Conservation (phyloP, 495 filamentous ascomycete species). For the Penicillium silybi region DNA sequence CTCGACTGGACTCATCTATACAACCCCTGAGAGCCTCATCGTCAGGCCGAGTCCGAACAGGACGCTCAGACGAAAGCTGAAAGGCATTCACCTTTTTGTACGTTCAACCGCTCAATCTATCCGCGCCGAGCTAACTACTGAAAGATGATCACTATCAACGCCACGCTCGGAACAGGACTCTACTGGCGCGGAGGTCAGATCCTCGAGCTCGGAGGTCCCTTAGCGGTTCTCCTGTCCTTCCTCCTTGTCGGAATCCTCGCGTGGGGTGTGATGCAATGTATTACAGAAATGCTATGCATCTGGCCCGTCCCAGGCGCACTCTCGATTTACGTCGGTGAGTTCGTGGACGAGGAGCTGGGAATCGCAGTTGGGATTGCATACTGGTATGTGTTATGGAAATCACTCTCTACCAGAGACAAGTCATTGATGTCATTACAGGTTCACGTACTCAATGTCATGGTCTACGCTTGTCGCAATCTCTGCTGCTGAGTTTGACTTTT, state of each 20-base stretch:
- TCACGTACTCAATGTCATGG: conserved; percentile 41
- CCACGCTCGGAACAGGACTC: conserved; percentile 45
- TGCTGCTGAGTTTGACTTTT: conserved; percentile 37
- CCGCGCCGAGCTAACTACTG: too few relatives aligned
- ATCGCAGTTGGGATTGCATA: conserved; percentile 45
- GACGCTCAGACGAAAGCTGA: conserved; percentile 26
- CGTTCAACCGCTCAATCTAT: background rate
- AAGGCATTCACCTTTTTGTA: conserved; percentile 44
- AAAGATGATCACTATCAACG: conserved; percentile 46
- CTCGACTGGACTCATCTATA: background rate
- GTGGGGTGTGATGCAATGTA: conserved; percentile 45
- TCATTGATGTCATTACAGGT: conserved; percentile 24
- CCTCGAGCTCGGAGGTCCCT: conserved; percentile 38
- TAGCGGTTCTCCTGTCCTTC: conserved; percentile 41
- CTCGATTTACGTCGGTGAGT: conserved; percentile 42
- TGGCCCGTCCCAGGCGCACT: conserved; percentile 47
- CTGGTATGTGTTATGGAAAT: conserved; percentile 28
- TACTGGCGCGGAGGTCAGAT: conserved; percentile 43
- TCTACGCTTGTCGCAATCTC: conserved; percentile 36
- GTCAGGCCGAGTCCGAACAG: too few relatives aligned
- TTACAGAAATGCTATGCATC: conserved; percentile 47
- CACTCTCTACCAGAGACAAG: background rate
- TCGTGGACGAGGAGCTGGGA: conserved; percentile 46
- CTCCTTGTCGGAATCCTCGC: conserved; percentile 36
- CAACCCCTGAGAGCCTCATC: too few relatives aligned